Evolutionary conservation across 805 yeast species (phyloP).

Genomic region (Candida patagonica): DNA sequence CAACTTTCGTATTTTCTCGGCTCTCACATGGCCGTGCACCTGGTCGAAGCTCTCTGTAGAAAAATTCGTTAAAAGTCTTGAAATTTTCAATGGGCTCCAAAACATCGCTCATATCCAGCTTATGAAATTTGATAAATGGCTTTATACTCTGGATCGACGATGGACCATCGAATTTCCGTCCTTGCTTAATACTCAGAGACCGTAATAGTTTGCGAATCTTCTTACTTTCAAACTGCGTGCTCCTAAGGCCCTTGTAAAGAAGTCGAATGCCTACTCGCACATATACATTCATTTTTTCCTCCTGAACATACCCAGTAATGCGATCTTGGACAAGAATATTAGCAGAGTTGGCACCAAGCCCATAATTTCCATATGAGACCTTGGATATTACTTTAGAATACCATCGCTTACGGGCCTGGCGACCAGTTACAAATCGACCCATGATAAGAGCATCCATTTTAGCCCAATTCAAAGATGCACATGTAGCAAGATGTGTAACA

Average conservation of each 20-base stretch:
- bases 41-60: constrained; percentile 66
- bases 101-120: constrained; percentile 68
- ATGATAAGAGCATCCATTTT: constrained; percentile 53
- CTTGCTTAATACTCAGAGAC: constrained; percentile 69
- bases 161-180: constrained; percentile 69
- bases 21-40: constrained; percentile 66
- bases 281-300: constrained; percentile 85
- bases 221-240: constrained; percentile 42
- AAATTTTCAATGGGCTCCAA: constrained; percentile 41
- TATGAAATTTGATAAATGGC: constrained; percentile 74
- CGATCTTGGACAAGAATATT: constrained; percentile 92
- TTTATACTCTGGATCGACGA: constrained; percentile 56
- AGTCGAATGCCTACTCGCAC: constrained; percentile 82
- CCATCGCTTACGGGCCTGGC: constrained; percentile 83
- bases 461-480: constrained; percentile 72
- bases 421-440: constrained; percentile 66
- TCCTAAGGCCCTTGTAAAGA: constrained; percentile 63
- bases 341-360: constrained; percentile 82
- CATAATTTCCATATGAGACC: constrained; percentile 79
- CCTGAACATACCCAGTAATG: constrained; percentile 76
- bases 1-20: constrained; percentile 37
- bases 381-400: constrained; percentile 73
- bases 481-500: constrained; percentile 79
- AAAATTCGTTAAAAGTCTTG: constrained; percentile 78
- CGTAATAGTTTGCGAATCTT: constrained; percentile 51